These are phyloP conservation scores for Austroboletus eburneus DNA, from an alignment of 768 basidiomycete species.

Conservation along the genomic window DNA sequence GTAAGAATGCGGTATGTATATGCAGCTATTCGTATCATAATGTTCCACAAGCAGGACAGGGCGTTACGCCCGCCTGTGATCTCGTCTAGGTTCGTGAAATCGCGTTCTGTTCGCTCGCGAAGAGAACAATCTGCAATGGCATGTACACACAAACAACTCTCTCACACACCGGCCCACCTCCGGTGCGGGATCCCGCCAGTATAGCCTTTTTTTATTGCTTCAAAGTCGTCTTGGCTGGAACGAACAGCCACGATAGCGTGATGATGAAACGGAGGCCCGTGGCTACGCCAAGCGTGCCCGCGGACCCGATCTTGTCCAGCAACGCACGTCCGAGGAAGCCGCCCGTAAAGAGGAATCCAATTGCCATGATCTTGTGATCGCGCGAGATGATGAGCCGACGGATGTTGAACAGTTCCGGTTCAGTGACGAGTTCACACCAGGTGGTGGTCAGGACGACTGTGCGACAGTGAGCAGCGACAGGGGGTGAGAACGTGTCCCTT, in stretches of 20 bases:
- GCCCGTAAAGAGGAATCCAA: constrained; percentile 67
- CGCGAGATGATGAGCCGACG: constrained; percentile 51
- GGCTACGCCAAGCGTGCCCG: constrained; percentile 63
- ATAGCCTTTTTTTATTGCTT: constrained; percentile 4
- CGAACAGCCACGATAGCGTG: constrained; percentile 61
- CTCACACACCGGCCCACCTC: no score
- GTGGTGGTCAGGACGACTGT: constrained; percentile 80
- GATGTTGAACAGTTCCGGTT: constrained; percentile 66
- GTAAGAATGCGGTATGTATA: no score
- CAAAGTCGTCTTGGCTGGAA: constrained; percentile 37
- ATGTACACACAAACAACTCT: no score
- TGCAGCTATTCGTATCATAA: constrained; percentile 7
- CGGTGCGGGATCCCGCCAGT: neutral
- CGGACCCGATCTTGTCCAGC: constrained; percentile 54
- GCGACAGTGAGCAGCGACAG: constrained; percentile 1
- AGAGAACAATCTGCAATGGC: neutral
- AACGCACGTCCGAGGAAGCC: constrained; percentile 65
- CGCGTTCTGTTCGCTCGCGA: neutral
- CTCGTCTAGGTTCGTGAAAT: neutral
- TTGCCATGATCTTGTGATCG: constrained; percentile 69
- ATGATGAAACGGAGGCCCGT: constrained; percentile 60
- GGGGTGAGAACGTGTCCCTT: constrained; percentile 21
- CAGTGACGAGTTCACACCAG: constrained; percentile 85
- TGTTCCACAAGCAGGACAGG: constrained; percentile 8
- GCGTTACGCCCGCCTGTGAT: constrained; percentile 11